A percentile compares a stretch with the other conserved stretches of the same genome.
Evolutionary conservation across 2,329 filamentous ascomycete species (phyloP).

Genomic region (Claviceps digitariae): DNA sequence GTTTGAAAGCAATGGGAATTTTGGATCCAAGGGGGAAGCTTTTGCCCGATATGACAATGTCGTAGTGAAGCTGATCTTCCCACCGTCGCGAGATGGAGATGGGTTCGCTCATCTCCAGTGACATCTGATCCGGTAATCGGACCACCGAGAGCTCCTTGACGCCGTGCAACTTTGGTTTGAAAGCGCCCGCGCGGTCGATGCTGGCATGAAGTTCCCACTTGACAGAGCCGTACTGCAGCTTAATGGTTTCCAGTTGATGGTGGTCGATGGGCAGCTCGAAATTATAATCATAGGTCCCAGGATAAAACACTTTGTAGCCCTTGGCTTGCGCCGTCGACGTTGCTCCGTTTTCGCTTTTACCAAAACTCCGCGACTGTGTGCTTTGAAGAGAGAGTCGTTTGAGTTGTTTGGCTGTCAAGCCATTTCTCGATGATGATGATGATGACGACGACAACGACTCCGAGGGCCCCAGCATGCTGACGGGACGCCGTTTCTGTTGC

Average conservation of each 20-base stretch:
- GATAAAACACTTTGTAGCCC: conserved; percentile 75
- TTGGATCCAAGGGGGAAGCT: conserved; percentile 80
- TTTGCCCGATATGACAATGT: conserved; percentile 92
- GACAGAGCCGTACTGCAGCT: conserved; percentile 72
- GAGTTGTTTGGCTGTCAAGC: conserved; percentile 31
- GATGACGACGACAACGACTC: too few relatives aligned
- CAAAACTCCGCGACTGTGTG: conserved; percentile 74
- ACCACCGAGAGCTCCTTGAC: conserved; percentile 72
- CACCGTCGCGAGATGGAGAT: conserved; percentile 88
- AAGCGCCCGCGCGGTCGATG: conserved; percentile 76
- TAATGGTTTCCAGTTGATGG: conserved; percentile 76
- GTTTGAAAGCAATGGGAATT: conserved; percentile 86
- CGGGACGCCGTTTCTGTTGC: conserved; percentile 6
- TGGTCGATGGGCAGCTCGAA: conserved; percentile 88
- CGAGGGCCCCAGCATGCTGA: conserved; percentile 8
- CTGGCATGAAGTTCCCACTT: conserved; percentile 79
- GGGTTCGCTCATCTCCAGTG: conserved; percentile 79
- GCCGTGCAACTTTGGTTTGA: conserved; percentile 77
- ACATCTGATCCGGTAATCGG: conserved; percentile 74
- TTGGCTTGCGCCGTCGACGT: conserved; percentile 47
- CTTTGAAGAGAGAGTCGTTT: conserved; percentile 65
- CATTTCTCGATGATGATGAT: conserved; percentile 9
- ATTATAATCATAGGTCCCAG: conserved; percentile 52
- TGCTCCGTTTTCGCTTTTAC: conserved; percentile 59
- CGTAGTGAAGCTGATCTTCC: conserved; percentile 92